Conservation (phyloP, 257 asterid species). For the Scutellaria baicalensis region DNA sequence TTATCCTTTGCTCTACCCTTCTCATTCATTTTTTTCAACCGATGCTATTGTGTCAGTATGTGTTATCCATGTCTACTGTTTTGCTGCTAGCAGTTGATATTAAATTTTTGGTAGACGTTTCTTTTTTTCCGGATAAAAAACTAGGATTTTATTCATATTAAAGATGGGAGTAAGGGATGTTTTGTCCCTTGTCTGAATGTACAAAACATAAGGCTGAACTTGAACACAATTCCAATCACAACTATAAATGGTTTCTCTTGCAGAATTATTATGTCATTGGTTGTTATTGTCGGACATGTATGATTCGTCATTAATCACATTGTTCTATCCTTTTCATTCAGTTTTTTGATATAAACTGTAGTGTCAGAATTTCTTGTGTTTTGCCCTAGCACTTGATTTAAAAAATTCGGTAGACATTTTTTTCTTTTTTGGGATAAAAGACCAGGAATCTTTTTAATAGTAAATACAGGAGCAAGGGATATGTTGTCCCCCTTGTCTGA, state of each 20-base stretch:
- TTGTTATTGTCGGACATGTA: constrained; percentile 84
- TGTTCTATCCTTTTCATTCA: neutral
- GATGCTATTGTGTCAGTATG: neutral
- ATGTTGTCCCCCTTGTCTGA: too few relatives aligned
- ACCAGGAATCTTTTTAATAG: too few relatives aligned
- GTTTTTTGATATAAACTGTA: neutral
- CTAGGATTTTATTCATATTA: too few relatives aligned
- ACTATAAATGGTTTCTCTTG: constrained; percentile 74
- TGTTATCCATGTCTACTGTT: neutral
- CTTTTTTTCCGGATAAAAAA: too few relatives aligned
- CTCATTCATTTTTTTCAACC: neutral
- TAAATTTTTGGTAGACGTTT: neutral
- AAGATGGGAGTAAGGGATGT: too few relatives aligned
- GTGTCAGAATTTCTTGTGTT: neutral
- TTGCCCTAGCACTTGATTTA: neutral
- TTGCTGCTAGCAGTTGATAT: neutral
- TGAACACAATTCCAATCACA: constrained; percentile 26
- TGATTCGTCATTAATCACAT: constrained; percentile 14
- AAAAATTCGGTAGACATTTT: neutral
- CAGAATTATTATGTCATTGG: constrained; percentile 90
- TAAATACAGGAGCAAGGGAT: too few relatives aligned
- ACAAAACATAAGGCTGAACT: too few relatives aligned
- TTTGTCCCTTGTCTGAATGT: too few relatives aligned
- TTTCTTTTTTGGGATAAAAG: too few relatives aligned
- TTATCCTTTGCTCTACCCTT: neutral